These are phyloP conservation scores for Botryotinia calthae DNA, from an alignment of 2,329 filamentous ascomycete genomes.

Conservation along the genomic window DNA sequence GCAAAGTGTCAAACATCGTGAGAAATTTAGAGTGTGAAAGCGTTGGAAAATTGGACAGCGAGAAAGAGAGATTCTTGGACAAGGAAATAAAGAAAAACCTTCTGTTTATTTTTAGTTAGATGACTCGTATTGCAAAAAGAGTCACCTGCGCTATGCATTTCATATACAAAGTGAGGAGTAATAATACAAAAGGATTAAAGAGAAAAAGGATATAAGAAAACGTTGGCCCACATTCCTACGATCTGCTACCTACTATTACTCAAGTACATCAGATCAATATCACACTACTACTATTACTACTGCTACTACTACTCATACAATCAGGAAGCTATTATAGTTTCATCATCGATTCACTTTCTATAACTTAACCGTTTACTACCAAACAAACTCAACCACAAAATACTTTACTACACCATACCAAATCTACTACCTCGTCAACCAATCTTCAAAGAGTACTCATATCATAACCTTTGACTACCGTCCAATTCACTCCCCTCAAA, in stretches of 20 bases:
- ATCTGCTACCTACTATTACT: background rate
- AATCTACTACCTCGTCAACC: background rate
- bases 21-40: background rate
- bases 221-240: background rate
- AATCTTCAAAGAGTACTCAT: too few species aligned
- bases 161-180: background rate
- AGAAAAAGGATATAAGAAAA: constrained; percentile 16
- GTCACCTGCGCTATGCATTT: constrained; percentile 14
- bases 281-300: background rate
- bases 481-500: background rate
- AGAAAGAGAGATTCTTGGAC: background rate
- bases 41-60: background rate
- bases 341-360: background rate
- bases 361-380: background rate
- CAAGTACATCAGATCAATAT: background rate
- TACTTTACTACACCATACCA: background rate
- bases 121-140: constrained; percentile 16
- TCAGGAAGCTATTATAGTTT: background rate
- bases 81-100: background rate
- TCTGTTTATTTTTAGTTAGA: constrained; percentile 4
- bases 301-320: constrained; percentile 3
- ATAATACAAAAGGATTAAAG: background rate
- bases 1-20: constrained; percentile 20
- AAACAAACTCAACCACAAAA: background rate
- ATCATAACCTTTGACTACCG: background rate